Percentiles rank a stretch among this genome's conserved stretches.
Conservation (phyloP, 495 filamentous ascomycete genomes). For the Hypomontagnella submonticulosa region DNA sequence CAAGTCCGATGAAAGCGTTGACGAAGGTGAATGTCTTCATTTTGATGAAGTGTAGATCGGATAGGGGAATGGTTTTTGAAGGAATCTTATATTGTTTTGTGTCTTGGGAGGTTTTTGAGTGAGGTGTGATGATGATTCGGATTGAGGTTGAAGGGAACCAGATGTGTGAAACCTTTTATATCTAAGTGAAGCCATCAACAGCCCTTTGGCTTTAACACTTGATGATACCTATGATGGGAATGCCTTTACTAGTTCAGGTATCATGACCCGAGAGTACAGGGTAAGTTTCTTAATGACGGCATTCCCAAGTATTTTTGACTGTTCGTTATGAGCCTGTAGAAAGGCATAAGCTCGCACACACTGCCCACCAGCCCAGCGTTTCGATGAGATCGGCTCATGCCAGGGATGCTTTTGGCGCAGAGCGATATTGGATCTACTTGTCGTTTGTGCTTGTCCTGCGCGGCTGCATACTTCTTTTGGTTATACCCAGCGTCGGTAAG, state of each 20-base stretch:
- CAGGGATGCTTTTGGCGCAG: no score
- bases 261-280: background rate
- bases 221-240: no score
- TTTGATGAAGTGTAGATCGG: background rate
- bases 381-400: no score
- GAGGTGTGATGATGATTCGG: background rate
- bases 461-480: no score
- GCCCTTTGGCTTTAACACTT: background rate
- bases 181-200: background rate
- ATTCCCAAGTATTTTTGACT: background rate
- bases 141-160: background rate
- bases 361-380: no score
- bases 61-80: background rate
- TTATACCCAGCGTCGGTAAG: no score
- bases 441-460: no score
- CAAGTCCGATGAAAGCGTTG: conserved; percentile 9
- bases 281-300: background rate
- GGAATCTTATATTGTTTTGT: background rate
- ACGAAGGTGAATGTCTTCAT: conserved; percentile 15
- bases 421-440: no score
- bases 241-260: conserved; percentile 5
- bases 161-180: conserved; percentile 5
- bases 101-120: background rate
- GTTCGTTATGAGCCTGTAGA: no score
- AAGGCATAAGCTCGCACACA: no score